Base-by-base conservation (phyloP, 2,329 filamentous ascomycete species). In the Trichoderma endophyticum region DNA sequence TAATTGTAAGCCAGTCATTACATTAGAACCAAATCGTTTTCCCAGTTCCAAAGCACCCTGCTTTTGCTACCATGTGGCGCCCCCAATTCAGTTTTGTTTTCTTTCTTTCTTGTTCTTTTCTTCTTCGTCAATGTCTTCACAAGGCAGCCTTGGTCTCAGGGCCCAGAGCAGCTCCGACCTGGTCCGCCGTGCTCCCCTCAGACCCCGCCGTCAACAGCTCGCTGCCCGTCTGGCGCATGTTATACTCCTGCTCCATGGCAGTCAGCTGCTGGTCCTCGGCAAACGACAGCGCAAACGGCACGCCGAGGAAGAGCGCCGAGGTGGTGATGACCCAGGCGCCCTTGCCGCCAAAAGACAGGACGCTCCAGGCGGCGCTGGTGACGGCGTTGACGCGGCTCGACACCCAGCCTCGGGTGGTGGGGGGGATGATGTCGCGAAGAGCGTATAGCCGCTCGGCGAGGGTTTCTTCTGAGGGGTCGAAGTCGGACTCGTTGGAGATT, bases 221-320 rank as follows among this genome's bases (percentile, higher is more conserved):
- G 80, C 92, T 91, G 75, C 94, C 94, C 79, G 92, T 90, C 88
- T 97, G 93, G 82, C 96, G 92, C 93, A 97, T 96, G 83, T 92
- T 91, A 89, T 95, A 94, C 86, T 98, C 95, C 83, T 94, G 91
- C 90, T 99, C 96, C 94, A 98, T 97, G 86, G 97, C 95, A 75
- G 95, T 87, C 81, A 97, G 90, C 86, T 97, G 93, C 87, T 98
- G 94, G 86, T 99, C 96, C 87, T 99, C 96, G 75, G 92, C 91
- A 81, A 94, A 95, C 72, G 94, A 95, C 77, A 99, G 86, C 72
- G 94, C 95, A 87, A 94, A 98, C 71, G 96, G 96, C 66, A 98
- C 94, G 77, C 94, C 95, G 75, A 98, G 85, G 80, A 99, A 86
- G 80, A 99, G 88, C 73, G 93, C 94, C 74, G 92, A 95, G 75